phyloP scores from a whole-genome alignment of 345 rosid species.

The Fremontodendron californicum region DNA sequence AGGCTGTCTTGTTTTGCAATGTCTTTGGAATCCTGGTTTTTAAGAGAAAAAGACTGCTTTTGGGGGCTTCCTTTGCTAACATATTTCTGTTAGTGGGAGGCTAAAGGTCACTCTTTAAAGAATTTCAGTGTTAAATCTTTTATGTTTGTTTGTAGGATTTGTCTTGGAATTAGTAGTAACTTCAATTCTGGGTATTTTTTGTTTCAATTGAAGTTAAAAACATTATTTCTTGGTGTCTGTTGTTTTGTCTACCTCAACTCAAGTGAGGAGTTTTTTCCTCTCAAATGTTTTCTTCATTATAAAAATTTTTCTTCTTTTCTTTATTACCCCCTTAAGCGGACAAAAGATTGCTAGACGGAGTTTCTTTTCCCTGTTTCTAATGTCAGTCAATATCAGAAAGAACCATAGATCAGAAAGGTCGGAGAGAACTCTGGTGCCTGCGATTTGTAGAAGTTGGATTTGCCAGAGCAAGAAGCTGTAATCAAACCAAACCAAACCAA shows the following conservation, averaged over 20 bases:
- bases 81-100: conserved; percentile 4
- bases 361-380: no score
- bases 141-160: not conserved
- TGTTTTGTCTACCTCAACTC: no score
- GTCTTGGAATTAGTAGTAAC: not conserved
- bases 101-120: not conserved
- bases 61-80: not conserved
- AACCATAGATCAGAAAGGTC: no score
- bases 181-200: not conserved
- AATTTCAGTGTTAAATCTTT: not conserved
- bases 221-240: not conserved
- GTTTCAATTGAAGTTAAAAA: not conserved
- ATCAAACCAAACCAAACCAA: no score
- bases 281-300: not conserved
- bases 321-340: no score
- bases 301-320: no score
- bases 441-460: no score
- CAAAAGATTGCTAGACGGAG: no score
- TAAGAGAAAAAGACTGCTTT: not conserved
- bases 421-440: no score
- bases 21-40: conserved; percentile 26
- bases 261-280: not conserved
- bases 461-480: no score
- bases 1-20: not conserved
- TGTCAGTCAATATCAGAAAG: no score